Conservation (phyloP, 2,329 filamentous ascomycete genomes). For the Dactylellina drechsleri region DNA sequence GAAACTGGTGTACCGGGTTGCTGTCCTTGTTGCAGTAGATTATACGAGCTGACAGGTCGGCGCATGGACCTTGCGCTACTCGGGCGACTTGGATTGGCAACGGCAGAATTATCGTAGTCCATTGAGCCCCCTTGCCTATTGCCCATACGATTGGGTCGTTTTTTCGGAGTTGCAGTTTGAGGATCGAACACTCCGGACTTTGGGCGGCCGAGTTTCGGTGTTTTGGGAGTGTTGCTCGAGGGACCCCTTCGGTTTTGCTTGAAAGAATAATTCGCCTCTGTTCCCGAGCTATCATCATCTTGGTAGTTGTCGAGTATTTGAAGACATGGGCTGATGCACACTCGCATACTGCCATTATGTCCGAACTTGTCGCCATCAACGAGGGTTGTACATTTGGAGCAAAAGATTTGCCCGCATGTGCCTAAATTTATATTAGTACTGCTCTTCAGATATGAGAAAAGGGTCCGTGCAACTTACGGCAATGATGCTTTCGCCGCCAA, state of each 20-base stretch:
- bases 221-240: slow-evolving; percentile 37
- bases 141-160: slow-evolving; percentile 41
- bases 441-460: background rate
- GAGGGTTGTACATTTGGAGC: slow-evolving; percentile 93
- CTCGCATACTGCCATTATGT: slow-evolving; percentile 81
- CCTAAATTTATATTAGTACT: slow-evolving; percentile 56
- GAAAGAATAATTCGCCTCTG: slow-evolving; percentile 47
- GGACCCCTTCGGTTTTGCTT: slow-evolving; percentile 37
- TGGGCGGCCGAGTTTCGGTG: slow-evolving; percentile 36
- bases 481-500: slow-evolving; percentile 96
- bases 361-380: slow-evolving; percentile 88
- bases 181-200: slow-evolving; percentile 60
- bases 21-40: slow-evolving; percentile 41
- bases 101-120: slow-evolving; percentile 39
- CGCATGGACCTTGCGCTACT: slow-evolving; percentile 60
- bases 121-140: slow-evolving; percentile 32
- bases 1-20: slow-evolving; percentile 59
- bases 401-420: slow-evolving; percentile 96
- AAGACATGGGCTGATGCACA: slow-evolving; percentile 87
- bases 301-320: slow-evolving; percentile 86
- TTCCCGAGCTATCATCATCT: slow-evolving; percentile 51
- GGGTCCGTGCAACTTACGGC: slow-evolving; percentile 68
- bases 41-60: slow-evolving; percentile 60
- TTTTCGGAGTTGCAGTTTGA: slow-evolving; percentile 60
- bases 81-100: slow-evolving; percentile 58